Base-by-base conservation (phyloP, 257 asterid species). In the Echium plantagineum region DNA sequence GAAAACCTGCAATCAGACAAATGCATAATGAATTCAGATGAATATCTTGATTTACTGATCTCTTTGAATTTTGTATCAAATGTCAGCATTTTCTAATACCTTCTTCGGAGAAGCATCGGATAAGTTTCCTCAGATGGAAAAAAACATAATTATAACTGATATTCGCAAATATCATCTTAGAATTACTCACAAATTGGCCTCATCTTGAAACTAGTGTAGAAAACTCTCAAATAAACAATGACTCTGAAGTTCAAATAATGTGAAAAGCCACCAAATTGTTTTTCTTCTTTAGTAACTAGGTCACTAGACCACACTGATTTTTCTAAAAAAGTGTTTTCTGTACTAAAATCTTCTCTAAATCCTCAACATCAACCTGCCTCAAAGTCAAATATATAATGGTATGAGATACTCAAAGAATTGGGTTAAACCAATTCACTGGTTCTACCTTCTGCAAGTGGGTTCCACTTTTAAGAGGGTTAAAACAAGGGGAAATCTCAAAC, bases 1-100 rank as follows among this genome's bases (percentile, higher is more conserved):
- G 78, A 81, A 81, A 61, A 81, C 73, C 86, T 77, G 73, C 73
- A 72, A 3, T 2, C 4, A n/a, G 51, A 54, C 63, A 63, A 35
- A 49, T 5, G 15, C 3, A 46, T 9, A 13, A 28, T 3, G 17
- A 52, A 42, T n/a, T 7, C 57, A n/a, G 57, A 22, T 21, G 46
- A 35, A 35, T 35, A 1, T 6, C 46, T 35, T 8, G 12, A 35
- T 35, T 35, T 8, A 1, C 2, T 9, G 0, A 35, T 35, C 12
- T 35, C 46, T 35, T 7, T 7, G 10, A 35, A 35, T 35, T 35
- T 35, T 9, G 46, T 6, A 35, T 6, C 2, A 2, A 35, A 35
- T 1, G 12, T 35, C 46, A 4, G 46, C 46, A 42, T 42, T 42
- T 42, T 42, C 49, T 42, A 17, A 12, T 42, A 42, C 49, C 13